phyloP scores from a whole-genome alignment of 2,329 filamentous ascomycete species.

The Ceratocystis ficicola region DNA sequence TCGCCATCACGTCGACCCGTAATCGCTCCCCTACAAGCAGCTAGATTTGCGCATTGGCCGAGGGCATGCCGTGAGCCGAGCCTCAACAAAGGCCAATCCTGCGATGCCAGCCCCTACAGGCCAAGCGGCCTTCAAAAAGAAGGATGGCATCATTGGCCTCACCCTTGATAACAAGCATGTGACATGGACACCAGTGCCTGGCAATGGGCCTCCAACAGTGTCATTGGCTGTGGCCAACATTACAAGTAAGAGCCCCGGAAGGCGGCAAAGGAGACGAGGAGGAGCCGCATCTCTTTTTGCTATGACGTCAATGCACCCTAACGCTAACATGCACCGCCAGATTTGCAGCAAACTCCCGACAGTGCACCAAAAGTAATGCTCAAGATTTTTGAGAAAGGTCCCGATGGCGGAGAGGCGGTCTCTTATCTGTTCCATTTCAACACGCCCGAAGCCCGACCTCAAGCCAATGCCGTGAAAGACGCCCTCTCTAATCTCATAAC shows the following conservation, averaged over 20 bases:
- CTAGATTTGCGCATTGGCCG: not conserved
- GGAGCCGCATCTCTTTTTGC: slow-evolving; percentile 19
- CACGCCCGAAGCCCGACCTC: slow-evolving; percentile 61
- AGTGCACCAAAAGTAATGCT: slow-evolving; percentile 83
- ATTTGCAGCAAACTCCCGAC: slow-evolving; percentile 89
- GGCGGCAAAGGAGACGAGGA: not conserved
- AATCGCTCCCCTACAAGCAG: not conserved
- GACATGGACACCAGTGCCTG: slow-evolving; percentile 64
- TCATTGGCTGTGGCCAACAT: slow-evolving; percentile 63
- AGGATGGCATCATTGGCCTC: slow-evolving; percentile 73
- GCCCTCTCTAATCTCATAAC: slow-evolving; percentile 67
- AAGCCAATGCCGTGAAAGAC: slow-evolving; percentile 78
- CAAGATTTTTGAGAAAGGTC: slow-evolving; percentile 69
- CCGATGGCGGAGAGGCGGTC: slow-evolving; percentile 46
- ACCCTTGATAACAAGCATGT: slow-evolving; percentile 61
- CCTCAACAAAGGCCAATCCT: slow-evolving; percentile 8
- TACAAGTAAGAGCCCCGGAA: slow-evolving; percentile 50
- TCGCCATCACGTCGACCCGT: not conserved
- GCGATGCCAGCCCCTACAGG: slow-evolving; percentile 50
- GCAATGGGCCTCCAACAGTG: slow-evolving; percentile 51
- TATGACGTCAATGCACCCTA: not conserved
- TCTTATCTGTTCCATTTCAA: slow-evolving; percentile 85
- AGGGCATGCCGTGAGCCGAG: slow-evolving; percentile 9
- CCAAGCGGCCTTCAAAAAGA: slow-evolving; percentile 80
- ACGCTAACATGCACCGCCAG: slow-evolving; percentile 33